Conservation (phyloP, 169 alveolate genomes). For the Ichthyophthirius multifiliis region DNA sequence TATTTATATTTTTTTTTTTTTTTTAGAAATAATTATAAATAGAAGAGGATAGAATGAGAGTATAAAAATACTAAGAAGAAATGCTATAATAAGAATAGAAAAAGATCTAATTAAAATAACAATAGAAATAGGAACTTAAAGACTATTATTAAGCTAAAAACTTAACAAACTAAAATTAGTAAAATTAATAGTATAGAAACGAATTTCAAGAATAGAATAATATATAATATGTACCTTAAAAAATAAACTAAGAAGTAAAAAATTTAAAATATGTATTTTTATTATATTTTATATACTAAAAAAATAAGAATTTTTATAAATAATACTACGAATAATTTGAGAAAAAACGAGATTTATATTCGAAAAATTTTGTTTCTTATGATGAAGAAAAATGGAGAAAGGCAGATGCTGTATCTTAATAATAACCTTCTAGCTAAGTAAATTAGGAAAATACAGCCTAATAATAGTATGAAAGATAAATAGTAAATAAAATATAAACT, state of each 20-base stretch:
- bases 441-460: no score
- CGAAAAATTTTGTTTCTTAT: constrained; percentile 5
- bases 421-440: no score
- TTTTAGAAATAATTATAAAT: not conserved
- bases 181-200: not conserved
- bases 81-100: not conserved
- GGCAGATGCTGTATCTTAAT: not conserved
- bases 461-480: no score
- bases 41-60: not conserved
- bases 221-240: no score
- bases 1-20: not conserved
- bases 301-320: not conserved
- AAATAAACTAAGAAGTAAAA: not conserved
- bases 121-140: not conserved
- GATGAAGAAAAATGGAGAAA: constrained; percentile 8
- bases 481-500: no score
- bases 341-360: not conserved
- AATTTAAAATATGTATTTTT: no score
- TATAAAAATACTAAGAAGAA: not conserved
- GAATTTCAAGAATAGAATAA: not conserved
- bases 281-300: no score
- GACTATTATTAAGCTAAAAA: not conserved
- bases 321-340: not conserved
- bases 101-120: not conserved
- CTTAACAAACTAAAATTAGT: not conserved